Evolutionary conservation across 176 grass and related monocot genomes (phyloP), one percentile per base, ranked within the genome.

Genomic region (Elymus sibiricus): DNA sequence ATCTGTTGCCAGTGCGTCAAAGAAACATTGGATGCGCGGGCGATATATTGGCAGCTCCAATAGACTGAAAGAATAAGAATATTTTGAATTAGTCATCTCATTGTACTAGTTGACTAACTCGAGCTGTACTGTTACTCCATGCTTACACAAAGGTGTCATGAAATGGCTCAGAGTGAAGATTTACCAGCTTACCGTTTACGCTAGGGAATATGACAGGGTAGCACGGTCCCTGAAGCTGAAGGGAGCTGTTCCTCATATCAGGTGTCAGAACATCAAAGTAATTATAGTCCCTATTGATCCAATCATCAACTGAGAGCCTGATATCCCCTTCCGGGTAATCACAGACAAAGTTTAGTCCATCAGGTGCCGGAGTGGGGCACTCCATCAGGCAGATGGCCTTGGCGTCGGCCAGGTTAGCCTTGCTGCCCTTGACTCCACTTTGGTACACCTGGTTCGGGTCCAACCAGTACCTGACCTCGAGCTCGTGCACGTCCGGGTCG

Each of bases 151-250:
- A 59, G 21, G 11, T 55, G 17, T 1, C 2, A 58, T 4, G 24
- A 37, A 84, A 80, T 56, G 69, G 12, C 37, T 51, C 0, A 56
- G 58, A 73, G 25, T 25, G n/a, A 49, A 70, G 19, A 37, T 83
- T 83, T 83, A 35, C 7, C 0, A 4, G 13, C 79, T 81, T 47
- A 99, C 97, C 97, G 6, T 99, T 96, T 16, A 96, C 85, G 46
- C 94, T 99, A 49, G 97, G 97, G 89, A 96, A 99, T 89, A 99
- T 94, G 76, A 99, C 77, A 62, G 97, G 97, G 64, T 99, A 99
- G 75, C 97, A 99, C 17, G 97, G 97, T 6, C 97, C 97, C 87
- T 99, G 97, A 66, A 99, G 87, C 63, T 95, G 93, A 86, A 99
- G 86, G 76, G 93, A 95, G 39, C 88, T 96, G 85, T 99, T 99